These are phyloP conservation scores for Cryptosporidium bovis DNA, from an alignment of 169 alveolate species.

Conservation along the genomic window DNA sequence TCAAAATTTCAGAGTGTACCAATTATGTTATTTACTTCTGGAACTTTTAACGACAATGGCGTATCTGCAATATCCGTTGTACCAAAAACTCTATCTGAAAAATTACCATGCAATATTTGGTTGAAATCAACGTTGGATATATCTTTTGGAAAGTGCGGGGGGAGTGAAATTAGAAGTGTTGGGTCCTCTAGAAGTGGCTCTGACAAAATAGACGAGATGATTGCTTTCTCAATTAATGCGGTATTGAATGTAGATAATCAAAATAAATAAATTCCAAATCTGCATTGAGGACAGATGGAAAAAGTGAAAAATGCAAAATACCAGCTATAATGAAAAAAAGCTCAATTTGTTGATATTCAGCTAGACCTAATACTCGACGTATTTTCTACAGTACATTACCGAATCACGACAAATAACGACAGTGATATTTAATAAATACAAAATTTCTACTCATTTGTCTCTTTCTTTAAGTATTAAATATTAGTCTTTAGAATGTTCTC, in stretches of 20 bases:
- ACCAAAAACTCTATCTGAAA: conserved; percentile 20
- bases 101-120: conserved; percentile 21
- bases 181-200: conserved; percentile 54
- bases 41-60: conserved; percentile 43
- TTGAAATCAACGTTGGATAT: conserved; percentile 44
- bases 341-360: too few relatives aligned
- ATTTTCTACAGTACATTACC: too few relatives aligned
- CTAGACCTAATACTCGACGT: too few relatives aligned
- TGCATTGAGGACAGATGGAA: too few relatives aligned
- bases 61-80: conserved; percentile 51
- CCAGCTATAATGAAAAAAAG: too few relatives aligned
- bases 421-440: too few relatives aligned
- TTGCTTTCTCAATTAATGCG: conserved; percentile 2
- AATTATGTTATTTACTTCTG: conserved; percentile 56
- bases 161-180: conserved; percentile 26
- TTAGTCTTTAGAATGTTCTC: too few relatives aligned
- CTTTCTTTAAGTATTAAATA: too few relatives aligned
- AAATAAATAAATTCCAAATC: background rate
- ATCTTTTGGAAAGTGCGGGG: conserved; percentile 69
- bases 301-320: too few relatives aligned
- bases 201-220: conserved; percentile 16
- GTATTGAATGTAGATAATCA: background rate
- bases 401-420: too few relatives aligned
- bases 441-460: too few relatives aligned
- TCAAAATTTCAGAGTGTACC: conserved; percentile 19